Evolutionary conservation across 345 rosid genomes (phyloP).

Genomic region (Crucihimalaya himalaica): DNA sequence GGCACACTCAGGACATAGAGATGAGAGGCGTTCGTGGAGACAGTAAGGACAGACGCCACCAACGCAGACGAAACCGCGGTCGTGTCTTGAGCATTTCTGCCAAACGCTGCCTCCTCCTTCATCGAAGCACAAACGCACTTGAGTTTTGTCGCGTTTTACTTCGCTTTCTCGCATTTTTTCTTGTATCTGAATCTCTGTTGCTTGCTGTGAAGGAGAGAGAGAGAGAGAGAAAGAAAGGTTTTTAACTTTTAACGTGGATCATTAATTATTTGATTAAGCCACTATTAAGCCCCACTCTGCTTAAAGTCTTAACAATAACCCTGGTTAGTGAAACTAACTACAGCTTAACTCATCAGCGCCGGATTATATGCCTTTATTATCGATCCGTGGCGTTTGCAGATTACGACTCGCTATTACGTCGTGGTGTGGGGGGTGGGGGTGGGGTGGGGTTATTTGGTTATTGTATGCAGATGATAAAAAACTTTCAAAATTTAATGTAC

Average conservation of each 20-base stretch:
- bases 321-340: slow-evolving; percentile 22
- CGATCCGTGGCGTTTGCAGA: background rate
- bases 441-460: no score
- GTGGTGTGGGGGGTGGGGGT: no score
- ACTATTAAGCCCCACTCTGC: slow-evolving; percentile 30
- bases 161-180: slow-evolving; percentile 15
- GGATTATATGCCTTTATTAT: background rate
- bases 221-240: slow-evolving; percentile 55
- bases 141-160: background rate
- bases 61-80: slow-evolving; percentile 49
- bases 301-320: slow-evolving; percentile 10
- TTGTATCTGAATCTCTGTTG: slow-evolving; percentile 16
- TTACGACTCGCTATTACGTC: background rate
- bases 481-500: background rate
- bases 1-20: slow-evolving; percentile 81
- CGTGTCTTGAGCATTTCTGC: slow-evolving; percentile 61
- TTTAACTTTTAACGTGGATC: background rate
- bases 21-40: slow-evolving; percentile 72
- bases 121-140: slow-evolving; percentile 48
- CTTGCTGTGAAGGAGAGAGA: slow-evolving; percentile 49
- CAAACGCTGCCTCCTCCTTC: slow-evolving; percentile 62
- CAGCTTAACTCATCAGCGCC: slow-evolving; percentile 2
- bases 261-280: slow-evolving; percentile 35
- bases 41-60: slow-evolving; percentile 81
- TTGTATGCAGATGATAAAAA: background rate